Conservation (phyloP, 2,329 filamentous ascomycete genomes). For the Endoconidiophora polonica region DNA sequence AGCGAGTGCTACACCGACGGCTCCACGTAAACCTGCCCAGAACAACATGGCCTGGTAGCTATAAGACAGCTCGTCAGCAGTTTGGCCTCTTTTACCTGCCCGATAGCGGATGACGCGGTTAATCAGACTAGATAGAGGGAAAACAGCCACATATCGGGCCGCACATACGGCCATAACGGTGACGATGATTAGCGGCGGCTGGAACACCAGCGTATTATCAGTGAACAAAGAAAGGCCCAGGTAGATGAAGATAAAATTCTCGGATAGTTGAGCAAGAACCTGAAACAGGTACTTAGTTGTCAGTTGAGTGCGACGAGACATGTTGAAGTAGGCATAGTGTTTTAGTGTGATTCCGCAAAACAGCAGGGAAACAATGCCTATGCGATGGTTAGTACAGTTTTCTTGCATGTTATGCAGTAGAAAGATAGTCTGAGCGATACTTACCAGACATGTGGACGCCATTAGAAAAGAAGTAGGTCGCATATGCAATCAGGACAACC, state of each 20-base stretch:
- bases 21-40: slow-evolving; percentile 90
- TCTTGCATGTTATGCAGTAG: not conserved
- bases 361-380: slow-evolving; percentile 79
- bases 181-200: slow-evolving; percentile 87
- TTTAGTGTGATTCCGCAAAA: slow-evolving; percentile 98
- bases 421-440: slow-evolving; percentile 20
- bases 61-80: slow-evolving; percentile 76
- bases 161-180: slow-evolving; percentile 83
- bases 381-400: slow-evolving; percentile 21
- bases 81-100: slow-evolving; percentile 52
- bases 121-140: slow-evolving; percentile 74
- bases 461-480: slow-evolving; percentile 95
- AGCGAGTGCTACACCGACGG: slow-evolving; percentile 86
- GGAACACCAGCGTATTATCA: slow-evolving; percentile 72
- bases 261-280: slow-evolving; percentile 81
- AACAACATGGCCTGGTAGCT: slow-evolving; percentile 99
- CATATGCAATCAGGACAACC: slow-evolving; percentile 84
- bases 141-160: slow-evolving; percentile 85
- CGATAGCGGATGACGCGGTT: slow-evolving; percentile 88
- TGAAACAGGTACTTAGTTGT: slow-evolving; percentile 98
- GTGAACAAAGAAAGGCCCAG: slow-evolving; percentile 89
- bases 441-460: slow-evolving; percentile 85
- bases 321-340: slow-evolving; percentile 99
- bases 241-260: slow-evolving; percentile 99
- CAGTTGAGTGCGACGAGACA: slow-evolving; percentile 92